Base-by-base conservation (phyloP, 768 basidiomycete species). In the Naematelia encephala region DNA sequence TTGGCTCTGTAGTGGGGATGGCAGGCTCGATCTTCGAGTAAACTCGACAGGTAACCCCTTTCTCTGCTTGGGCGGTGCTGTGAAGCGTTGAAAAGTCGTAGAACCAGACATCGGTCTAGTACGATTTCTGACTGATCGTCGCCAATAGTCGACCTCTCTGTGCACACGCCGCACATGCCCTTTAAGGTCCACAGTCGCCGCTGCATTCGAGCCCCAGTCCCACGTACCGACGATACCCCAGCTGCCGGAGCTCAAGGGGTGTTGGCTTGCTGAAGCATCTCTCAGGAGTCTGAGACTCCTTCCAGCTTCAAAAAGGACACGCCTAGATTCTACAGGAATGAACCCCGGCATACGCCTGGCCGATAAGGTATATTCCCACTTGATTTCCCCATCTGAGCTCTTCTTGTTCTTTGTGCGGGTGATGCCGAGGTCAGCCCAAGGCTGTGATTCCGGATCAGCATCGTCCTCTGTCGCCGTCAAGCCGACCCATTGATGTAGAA, bases 381-480 rank as follows among this genome's bases (percentile, higher is more conserved):
- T 23, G 4, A 10, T 50, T 44, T 12, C 34, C 1, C 45, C 63
- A 19, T 10, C 14, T 10, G 51, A 25, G 13, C 11, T 25, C 4
- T 23, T 8, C 13, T 13, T 47, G 3, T 48, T 39, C 4, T 30
- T 10, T 4, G 14, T 44, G 3, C 71, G 59, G 12, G 62, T 70
- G 10, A 73, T 73, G 23, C 71, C 68, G 5, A 73, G 56, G 59
- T 73, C 71, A 4, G 58, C 25, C 71, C 71, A 73, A 16, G 71
- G 71, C 51, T 73, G 71, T 4, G 59, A 60, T 1, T 26, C 46
- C 4, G 57, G 54, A 49, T 66, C 60, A 16, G 5, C 4, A 27
- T 62, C 61, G 26, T 60, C 61, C 29, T 67, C 57, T n/a, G 55
- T 44, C 5, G 43, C 28, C 2, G 56, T 42, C 1, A 70, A 46